Evolutionary conservation across 441 rosid genomes (phyloP), one percentile per base, ranked within the genome.

Genomic region (Theobroma grandiflorum): DNA sequence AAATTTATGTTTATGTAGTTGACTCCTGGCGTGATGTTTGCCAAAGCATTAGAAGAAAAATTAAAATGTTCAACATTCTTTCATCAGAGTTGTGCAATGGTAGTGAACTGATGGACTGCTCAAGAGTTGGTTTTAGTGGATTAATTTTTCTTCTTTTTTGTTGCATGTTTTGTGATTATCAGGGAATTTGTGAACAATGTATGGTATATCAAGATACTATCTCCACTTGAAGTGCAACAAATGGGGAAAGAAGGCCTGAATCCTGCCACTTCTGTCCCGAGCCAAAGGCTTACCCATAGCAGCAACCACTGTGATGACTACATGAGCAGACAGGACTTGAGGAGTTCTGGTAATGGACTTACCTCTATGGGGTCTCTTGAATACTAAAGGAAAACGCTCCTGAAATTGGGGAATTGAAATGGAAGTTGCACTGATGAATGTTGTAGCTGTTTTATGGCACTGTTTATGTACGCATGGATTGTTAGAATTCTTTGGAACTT

Each of bases 181-280:
- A 95, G 99, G 95, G 99, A 93, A 83, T 97, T 97, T 78, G 99
- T 95, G 62, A 97, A 91, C 87, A 94, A 91, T 4, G 99, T 97
- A 81, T 93, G 97, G 98, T 95, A 93, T 84, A 97, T 97, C 67
- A 97, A 94, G 84, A 94, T 97, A 82, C 90, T 94, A 8, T 97
- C 99, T 63, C 97, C 96, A 10, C 93, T 88, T 74, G 99, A 97
- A 86, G 93, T 97, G 83, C 97, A 94, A 75, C 94, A 92, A 81
- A 97, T 94, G 99, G 99, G 98, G 16, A 97, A 90, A 82, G 87
- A 85, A 55, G 98, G 97, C 71, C 83, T 90, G 22, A 94, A 89
- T 88, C 98, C 93, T 82, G 91, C 92, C 72, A 86, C 87, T 31
- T 88, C 94, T 2, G 91, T 86, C 16, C 96, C 97, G 37, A 87